Conservation (phyloP, 2,329 filamentous ascomycete species). For the Cladorrhinum sp. region DNA sequence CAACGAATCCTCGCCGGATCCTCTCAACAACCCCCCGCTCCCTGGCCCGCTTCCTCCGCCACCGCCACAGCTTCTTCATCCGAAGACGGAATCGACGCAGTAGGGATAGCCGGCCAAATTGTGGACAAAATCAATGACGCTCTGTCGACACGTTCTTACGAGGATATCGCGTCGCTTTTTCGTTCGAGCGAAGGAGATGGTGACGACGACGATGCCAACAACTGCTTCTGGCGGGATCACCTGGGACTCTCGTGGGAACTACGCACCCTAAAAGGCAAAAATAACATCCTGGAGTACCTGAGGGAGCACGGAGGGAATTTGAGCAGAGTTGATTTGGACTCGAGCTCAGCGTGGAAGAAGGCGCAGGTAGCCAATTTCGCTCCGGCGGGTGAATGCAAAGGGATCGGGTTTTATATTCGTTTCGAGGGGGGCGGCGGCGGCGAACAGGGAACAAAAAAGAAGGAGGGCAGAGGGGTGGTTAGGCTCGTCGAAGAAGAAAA, state of each 20-base stretch:
- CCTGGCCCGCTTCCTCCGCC: conserved; percentile 39
- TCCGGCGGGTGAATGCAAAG: conserved; percentile 41
- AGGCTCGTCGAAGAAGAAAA: conserved; percentile 40
- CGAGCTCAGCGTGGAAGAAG: conserved; percentile 37
- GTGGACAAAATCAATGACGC: conserved; percentile 39
- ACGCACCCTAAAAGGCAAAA: conserved; percentile 48
- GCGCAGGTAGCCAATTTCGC: conserved; percentile 44
- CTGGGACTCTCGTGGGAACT: conserved; percentile 55
- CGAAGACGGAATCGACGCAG: conserved; percentile 36
- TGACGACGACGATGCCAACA: background rate
- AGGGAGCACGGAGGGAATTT: conserved; percentile 9
- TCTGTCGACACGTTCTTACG: conserved; percentile 34
- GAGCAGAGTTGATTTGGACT: conserved; percentile 30
- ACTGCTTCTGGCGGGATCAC: conserved; percentile 57
- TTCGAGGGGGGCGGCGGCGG: too few relatives aligned
- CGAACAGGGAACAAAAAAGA: too few relatives aligned
- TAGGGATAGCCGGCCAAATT: conserved; percentile 35
- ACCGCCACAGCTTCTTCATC: too few relatives aligned
- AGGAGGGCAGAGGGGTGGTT: conserved; percentile 49
- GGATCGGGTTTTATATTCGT: conserved; percentile 49
- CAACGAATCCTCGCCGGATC: conserved; percentile 36
- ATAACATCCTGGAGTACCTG: conserved; percentile 39
- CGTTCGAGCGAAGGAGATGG: background rate
- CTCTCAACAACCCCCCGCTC: conserved; percentile 37
- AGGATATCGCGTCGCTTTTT: conserved; percentile 43